Evolutionary conservation across 768 basidiomycete genomes (phyloP).

Genomic region (Kwoniella dendrophila): DNA sequence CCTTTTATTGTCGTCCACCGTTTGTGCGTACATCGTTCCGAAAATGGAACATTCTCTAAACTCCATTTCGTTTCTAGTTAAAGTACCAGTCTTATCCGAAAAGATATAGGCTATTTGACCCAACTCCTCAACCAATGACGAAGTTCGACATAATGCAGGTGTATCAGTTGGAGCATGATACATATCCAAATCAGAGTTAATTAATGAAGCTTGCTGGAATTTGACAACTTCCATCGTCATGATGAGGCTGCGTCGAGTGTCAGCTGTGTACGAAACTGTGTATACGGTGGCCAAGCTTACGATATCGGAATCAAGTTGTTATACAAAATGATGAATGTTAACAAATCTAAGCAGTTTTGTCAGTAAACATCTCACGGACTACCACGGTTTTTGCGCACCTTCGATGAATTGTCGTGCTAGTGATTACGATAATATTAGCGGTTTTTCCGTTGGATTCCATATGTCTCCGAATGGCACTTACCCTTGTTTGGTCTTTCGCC

Average conservation of each 20-base stretch:
- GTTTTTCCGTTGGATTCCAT: neutral
- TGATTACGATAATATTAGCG: neutral
- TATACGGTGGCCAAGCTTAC: slow-evolving; percentile 39
- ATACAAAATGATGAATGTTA: slow-evolving; percentile 98
- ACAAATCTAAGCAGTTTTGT: slow-evolving; percentile 67
- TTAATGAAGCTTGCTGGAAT: slow-evolving; percentile 93
- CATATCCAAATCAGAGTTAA: slow-evolving; percentile 98
- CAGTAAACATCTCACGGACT: neutral
- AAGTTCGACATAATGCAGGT: slow-evolving; percentile 95
- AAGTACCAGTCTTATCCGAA: slow-evolving; percentile 64
- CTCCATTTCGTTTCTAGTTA: slow-evolving; percentile 98
- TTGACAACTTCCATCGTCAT: slow-evolving; percentile 99
- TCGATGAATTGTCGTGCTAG: slow-evolving; percentile 32
- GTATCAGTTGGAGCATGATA: slow-evolving; percentile 94
- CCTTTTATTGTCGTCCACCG: slow-evolving; percentile 80
- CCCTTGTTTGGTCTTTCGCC: slow-evolving; percentile 58
- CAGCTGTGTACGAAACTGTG: neutral
- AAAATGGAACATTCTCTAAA: slow-evolving; percentile 86
- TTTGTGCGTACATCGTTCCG: slow-evolving; percentile 84
- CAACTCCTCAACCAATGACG: slow-evolving; percentile 94
- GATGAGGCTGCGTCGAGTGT: slow-evolving; percentile 63
- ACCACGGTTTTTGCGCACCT: slow-evolving; percentile 1
- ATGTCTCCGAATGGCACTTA: slow-evolving; percentile 55
- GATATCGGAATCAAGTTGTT: slow-evolving; percentile 99
- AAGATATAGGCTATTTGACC: slow-evolving; percentile 73